Evolutionary conservation across 805 yeast genomes (phyloP), one percentile per base, ranked within the genome.

Genomic region (Kluyveromyces aestuarii): DNA sequence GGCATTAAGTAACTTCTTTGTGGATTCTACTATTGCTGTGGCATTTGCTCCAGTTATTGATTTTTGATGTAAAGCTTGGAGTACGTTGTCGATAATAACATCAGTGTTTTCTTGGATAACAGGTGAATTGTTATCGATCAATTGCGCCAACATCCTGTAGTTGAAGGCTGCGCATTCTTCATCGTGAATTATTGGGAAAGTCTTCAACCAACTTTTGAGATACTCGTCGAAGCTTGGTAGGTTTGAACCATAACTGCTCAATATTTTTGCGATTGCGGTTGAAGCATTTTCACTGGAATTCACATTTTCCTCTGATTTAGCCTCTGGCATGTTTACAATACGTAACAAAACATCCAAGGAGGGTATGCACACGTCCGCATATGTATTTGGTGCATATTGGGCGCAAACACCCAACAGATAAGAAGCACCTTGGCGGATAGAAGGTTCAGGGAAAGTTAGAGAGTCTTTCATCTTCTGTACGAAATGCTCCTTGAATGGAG

Each of bases 91-190:
- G 39, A 88, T 77, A 10, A 82, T 78, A 52, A 76, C 73, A 14
- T 84, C 81, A 7, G 80, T 65, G 51, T 81, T 81, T 1, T 70
- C 52, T 17, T 68, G 62, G 36, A 87, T 77, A 4, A 76, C 70
- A 8, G 83, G 76, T 52, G 87, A 89, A 46, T 78, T 75, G 47
- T 74, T 75, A 45, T 82, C 82, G 40, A 89, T 82, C 59, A 90
- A 71, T 52, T 83, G 84, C 8, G 81, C 70, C 54, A 90, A 71
- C 62, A 87, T 90, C 56, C 76, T 73, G 69, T 88, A 93, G 17
- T 87, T 81, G 64, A 76, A 87, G 14, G 88, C 81, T 4, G 97
- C 97, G 5, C 95, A 95, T 55, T 86, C 93, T 40, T 81, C 84
- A 64, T 93, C 97, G 56, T 80, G 84, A 19, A 81, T 67, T 40